Percentiles rank a stretch among this genome's conserved stretches.
Evolutionary conservation across 2,329 filamentous ascomycete species (phyloP).

Genomic region (Penicillium sp.): DNA sequence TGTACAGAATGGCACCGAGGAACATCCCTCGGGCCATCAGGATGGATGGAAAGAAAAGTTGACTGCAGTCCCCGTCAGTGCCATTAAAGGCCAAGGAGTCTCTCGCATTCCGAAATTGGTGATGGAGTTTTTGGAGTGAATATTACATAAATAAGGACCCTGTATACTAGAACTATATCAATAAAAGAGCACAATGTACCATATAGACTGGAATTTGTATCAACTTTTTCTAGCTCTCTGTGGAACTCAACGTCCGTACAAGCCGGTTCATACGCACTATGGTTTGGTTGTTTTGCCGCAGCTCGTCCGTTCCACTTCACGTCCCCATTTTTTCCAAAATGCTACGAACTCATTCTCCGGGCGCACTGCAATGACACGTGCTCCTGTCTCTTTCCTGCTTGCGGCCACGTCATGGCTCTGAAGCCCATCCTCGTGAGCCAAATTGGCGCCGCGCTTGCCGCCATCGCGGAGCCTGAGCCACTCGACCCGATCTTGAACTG

Average conservation of each 20-base stretch:
- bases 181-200: constrained; percentile 9
- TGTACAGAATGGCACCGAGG: constrained; percentile 60
- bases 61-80: constrained; percentile 78
- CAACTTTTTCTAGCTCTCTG: neutral
- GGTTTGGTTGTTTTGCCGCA: neutral
- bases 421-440: neutral
- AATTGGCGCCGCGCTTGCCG: constrained; percentile 25
- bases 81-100: constrained; percentile 81
- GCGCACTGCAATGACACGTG: neutral
- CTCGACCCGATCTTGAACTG: constrained; percentile 33
- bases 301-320: neutral
- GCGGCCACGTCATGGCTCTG: neutral
- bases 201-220: neutral
- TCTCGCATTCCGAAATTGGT: constrained; percentile 50
- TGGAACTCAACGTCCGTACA: neutral
- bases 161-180: constrained; percentile 13
- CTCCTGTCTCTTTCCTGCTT: neutral
- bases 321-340: neutral
- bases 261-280: neutral
- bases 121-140: constrained; percentile 41
- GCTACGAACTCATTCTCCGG: neutral
- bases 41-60: constrained; percentile 60
- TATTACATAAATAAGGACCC: neutral
- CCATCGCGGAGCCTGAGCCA: constrained; percentile 27
- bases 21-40: constrained; percentile 72